Base-by-base conservation (phyloP, 257 asterid genomes). In the Perilla frutescens region DNA sequence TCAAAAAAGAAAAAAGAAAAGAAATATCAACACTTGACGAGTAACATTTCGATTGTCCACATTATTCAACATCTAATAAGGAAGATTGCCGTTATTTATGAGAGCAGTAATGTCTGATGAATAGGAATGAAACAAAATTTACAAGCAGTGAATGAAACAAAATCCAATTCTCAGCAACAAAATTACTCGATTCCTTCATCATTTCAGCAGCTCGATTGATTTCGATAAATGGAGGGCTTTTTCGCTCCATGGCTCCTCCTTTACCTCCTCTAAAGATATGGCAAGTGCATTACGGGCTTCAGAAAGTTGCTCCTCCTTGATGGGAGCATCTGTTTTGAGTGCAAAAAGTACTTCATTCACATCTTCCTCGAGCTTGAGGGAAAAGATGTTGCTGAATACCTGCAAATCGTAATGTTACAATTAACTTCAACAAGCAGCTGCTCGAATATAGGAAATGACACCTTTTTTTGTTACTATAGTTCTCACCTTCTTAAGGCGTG, bases 341-440 rank as follows among this genome's bases (percentile, higher is more conserved):
- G 94, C 99, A 64, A 95, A 92, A 31, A 95, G 65, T 70, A 95
- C 89, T 76, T 90, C 93, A 31, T 92, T 92, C 41, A 95, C 86
- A 68, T 95, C 99, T 86, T 92, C 92, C 74, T 89, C 92, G 0
- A 88, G 89, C 80, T 87, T 87, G 68, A 95, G 97, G 75, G 61
- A 74, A 66, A 86, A 89, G 48, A 95, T 66, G 79, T 82, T 81
- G 70, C 83, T 76, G 76, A 95, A 95, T 26, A 89, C 91, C 99
- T 94, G 91, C 65, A 66, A 48, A 34, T 20, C 51, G 71, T 6
- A n/a, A 65, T 49, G 32, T 32, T 15, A 57, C 8, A 45, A 14
- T 26, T 14, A 61, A 34, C 11, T 14, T 10, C 4, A 50, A n/a
- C n/a, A n/a, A n/a, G n/a, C n/a, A n/a, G n/a, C n/a, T n/a, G n/a